phyloP scores from a whole-genome alignment of 805 yeast genomes.

The Metschnikowia santaceciliae region DNA sequence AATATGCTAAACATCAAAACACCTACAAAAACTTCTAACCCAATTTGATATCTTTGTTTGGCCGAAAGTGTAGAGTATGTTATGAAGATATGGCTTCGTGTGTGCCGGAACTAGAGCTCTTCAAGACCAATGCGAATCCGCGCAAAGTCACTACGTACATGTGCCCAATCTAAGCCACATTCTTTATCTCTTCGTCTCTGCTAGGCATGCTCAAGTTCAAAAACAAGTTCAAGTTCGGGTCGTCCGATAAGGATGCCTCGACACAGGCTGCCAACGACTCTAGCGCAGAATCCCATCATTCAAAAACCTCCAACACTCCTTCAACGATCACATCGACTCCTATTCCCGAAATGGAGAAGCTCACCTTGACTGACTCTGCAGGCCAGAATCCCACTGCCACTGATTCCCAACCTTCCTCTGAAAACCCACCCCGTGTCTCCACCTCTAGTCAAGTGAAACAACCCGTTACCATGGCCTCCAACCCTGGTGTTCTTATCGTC shows the following conservation, averaged over 20 bases:
- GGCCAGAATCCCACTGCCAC: conserved; percentile 1
- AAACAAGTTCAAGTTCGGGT: conserved; percentile 27
- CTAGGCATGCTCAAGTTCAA: conserved; percentile 27
- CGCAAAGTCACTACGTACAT: background rate
- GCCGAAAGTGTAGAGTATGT: background rate
- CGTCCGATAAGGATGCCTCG: conserved; percentile 16
- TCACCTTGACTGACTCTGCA: background rate
- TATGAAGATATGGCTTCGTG: too few relatives aligned
- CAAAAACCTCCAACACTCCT: background rate
- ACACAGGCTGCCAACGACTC: background rate
- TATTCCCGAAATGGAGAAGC: conserved; percentile 3
- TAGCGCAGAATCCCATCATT: background rate
- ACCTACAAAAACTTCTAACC: background rate
- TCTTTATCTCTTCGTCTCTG: background rate
- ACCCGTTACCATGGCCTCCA: conserved; percentile 17
- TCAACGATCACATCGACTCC: background rate
- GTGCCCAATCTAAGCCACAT: background rate
- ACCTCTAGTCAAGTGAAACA: background rate
- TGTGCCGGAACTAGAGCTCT: background rate
- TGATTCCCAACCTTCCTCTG: background rate
- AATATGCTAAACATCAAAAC: too few relatives aligned
- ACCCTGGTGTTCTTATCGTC: conserved; percentile 73
- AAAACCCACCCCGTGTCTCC: background rate
- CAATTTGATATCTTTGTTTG: background rate
- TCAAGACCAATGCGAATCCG: conserved; percentile 1